phyloP scores from a whole-genome alignment of 208 protist species.

The Herpetomonas samuelpessoai region DNA sequence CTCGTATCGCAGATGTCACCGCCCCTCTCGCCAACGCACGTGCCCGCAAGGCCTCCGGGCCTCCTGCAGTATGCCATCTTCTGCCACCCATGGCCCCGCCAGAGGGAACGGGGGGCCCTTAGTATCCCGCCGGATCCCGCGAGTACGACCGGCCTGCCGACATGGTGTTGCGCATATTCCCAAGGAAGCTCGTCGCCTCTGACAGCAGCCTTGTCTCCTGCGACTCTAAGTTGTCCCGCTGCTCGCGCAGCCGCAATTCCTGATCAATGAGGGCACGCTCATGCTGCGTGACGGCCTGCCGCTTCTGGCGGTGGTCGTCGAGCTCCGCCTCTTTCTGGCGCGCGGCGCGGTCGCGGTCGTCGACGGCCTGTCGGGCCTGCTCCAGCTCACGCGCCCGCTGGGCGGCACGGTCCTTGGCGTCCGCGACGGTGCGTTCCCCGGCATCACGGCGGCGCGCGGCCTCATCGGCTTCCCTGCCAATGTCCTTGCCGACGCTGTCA shows the following conservation, averaged over 20 bases:
- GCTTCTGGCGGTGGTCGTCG: constrained; percentile 73
- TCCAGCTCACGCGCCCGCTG: constrained; percentile 64
- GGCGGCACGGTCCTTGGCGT: constrained; percentile 54
- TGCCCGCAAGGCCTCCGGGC: no score
- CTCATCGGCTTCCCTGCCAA: constrained; percentile 81
- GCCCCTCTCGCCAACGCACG: no score
- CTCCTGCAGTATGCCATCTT: no score
- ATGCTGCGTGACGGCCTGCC: constrained; percentile 82
- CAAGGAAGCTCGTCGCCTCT: constrained; percentile 81
- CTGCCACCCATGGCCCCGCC: no score
- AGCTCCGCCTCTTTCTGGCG: constrained; percentile 78
- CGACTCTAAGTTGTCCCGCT: constrained; percentile 86
- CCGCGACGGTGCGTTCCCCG: constrained; percentile 59
- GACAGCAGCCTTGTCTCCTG: constrained; percentile 86
- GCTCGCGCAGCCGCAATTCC: constrained; percentile 84
- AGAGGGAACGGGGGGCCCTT: no score
- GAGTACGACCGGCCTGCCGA: constrained; percentile 54
- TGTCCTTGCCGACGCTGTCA: constrained; percentile 76
- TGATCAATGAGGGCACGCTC: constrained; percentile 89
- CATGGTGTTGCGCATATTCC: constrained; percentile 66
- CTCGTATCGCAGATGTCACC: no score
- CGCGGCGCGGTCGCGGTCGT: constrained; percentile 67
- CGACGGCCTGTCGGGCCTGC: constrained; percentile 44
- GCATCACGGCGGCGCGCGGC: constrained; percentile 70
- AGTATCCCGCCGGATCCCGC: constrained; percentile 53